These are phyloP conservation scores for Camellia granthamiana DNA, from an alignment of 148 eudicot species.

Conservation along the genomic window DNA sequence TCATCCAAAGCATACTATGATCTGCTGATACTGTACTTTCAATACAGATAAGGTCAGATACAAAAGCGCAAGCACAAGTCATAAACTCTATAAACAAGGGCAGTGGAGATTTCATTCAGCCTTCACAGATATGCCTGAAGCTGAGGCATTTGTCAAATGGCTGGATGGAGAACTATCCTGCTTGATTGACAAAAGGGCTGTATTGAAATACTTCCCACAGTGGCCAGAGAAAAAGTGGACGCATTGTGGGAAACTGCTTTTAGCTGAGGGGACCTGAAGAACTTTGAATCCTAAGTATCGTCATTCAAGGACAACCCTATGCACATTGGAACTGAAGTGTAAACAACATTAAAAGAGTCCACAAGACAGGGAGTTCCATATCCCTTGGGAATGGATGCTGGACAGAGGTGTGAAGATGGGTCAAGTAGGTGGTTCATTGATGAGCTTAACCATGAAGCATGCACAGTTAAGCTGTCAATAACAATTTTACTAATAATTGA, in stretches of 20 bases:
- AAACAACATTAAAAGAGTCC: slow-evolving; percentile 46
- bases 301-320: slow-evolving; percentile 42
- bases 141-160: slow-evolving; percentile 69
- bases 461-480: background rate
- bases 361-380: slow-evolving; percentile 52
- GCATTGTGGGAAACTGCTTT: slow-evolving; percentile 75
- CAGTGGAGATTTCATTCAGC: slow-evolving; percentile 44
- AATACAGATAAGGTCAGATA: slow-evolving; percentile 65
- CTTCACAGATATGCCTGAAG: slow-evolving; percentile 56
- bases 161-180: slow-evolving; percentile 71
- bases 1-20: slow-evolving; percentile 6
- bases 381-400: slow-evolving; percentile 78
- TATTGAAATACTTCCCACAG: slow-evolving; percentile 65
- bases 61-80: slow-evolving; percentile 56
- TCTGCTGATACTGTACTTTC: background rate
- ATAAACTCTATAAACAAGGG: slow-evolving; percentile 37
- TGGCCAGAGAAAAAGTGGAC: slow-evolving; percentile 87
- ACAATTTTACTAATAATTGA: background rate
- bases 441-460: slow-evolving; percentile 3
- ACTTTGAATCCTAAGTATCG: slow-evolving; percentile 44
- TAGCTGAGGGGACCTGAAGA: slow-evolving; percentile 54
- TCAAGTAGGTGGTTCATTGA: slow-evolving; percentile 39
- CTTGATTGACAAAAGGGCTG: slow-evolving; percentile 81
- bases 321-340: slow-evolving; percentile 58
- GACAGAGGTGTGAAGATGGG: slow-evolving; percentile 49